Conservation (phyloP, 306 rosid species). For the Glycine tomentella region DNA sequence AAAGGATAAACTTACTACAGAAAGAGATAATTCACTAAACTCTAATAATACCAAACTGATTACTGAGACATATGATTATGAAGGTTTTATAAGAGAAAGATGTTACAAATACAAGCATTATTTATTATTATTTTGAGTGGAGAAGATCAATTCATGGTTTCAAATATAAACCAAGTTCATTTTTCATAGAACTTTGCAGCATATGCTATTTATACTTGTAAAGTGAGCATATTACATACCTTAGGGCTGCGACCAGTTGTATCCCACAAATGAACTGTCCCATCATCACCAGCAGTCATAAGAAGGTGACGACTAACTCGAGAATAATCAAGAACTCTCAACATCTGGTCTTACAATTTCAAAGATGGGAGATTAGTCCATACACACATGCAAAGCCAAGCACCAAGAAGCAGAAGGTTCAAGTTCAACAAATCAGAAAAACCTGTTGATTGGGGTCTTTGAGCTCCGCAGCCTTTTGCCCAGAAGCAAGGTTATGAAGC, state of each 20-base stretch:
- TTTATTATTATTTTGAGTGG: conserved; percentile 18
- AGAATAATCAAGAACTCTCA: conserved; percentile 98
- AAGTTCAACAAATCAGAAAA: conserved; percentile 52
- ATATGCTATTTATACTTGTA: not conserved
- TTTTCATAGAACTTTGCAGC: not conserved
- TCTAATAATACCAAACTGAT: conserved; percentile 35
- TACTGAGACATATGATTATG: conserved; percentile 33
- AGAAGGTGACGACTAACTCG: conserved; percentile 92
- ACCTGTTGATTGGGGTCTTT: conserved; percentile 97
- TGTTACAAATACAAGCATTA: conserved; percentile 28
- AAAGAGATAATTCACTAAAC: conserved; percentile 8
- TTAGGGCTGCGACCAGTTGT: conserved; percentile 94
- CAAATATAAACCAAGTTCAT: conserved; percentile 24
- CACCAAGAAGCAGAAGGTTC: conserved; percentile 39
- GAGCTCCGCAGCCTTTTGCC: conserved; percentile 93
- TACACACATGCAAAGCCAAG: conserved; percentile 49
- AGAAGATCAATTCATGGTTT: conserved; percentile 38
- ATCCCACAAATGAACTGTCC: conserved; percentile 97
- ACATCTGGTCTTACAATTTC: conserved; percentile 90
- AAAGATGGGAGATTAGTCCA: conserved; percentile 63
- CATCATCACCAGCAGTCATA: conserved; percentile 97
- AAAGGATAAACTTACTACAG: conserved; percentile 27
- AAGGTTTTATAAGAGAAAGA: conserved; percentile 27
- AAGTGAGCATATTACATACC: conserved; percentile 56
- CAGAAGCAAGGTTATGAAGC: conserved; percentile 96